Conservation (phyloP, 495 filamentous ascomycete species). For the Penicillium lagena region DNA sequence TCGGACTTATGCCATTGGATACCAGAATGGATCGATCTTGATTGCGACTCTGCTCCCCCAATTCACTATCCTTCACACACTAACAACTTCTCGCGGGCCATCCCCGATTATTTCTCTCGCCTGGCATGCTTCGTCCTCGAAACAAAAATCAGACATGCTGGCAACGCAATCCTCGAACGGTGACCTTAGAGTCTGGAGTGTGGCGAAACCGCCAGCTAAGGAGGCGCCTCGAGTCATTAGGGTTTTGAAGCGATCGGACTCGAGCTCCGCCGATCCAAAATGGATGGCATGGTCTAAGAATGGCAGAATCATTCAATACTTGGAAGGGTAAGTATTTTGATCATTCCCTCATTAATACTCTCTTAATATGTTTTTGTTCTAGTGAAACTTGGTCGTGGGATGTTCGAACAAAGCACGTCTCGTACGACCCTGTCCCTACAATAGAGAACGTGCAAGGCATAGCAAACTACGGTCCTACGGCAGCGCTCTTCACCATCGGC, state of each 20-base stretch:
- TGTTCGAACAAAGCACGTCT: slow-evolving; percentile 91
- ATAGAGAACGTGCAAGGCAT: slow-evolving; percentile 74
- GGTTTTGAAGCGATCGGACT: slow-evolving; percentile 75
- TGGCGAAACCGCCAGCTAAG: slow-evolving; percentile 74
- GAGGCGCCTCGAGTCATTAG: slow-evolving; percentile 80
- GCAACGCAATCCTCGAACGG: slow-evolving; percentile 88
- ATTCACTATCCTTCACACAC: slow-evolving; percentile 91
- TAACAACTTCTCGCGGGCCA: slow-evolving; percentile 73
- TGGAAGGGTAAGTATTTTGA: slow-evolving; percentile 70
- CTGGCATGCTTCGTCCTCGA: slow-evolving; percentile 96
- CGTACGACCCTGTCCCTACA: slow-evolving; percentile 81
- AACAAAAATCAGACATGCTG: slow-evolving; percentile 97
- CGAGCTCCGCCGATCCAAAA: slow-evolving; percentile 64
- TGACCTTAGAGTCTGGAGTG: slow-evolving; percentile 93
- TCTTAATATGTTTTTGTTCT: slow-evolving; percentile 11
- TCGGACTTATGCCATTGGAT: slow-evolving; percentile 96
- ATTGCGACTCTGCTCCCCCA: slow-evolving; percentile 83
- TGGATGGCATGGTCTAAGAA: slow-evolving; percentile 99
- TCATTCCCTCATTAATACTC: neutral
- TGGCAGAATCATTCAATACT: slow-evolving; percentile 87
- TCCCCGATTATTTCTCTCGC: slow-evolving; percentile 85
- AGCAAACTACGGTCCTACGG: slow-evolving; percentile 81
- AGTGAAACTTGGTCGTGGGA: slow-evolving; percentile 95
- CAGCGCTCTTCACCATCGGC: slow-evolving; percentile 87
- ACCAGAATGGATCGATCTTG: slow-evolving; percentile 90